Evolutionary conservation across 2,329 filamentous ascomycete species (phyloP).

Genomic region (Teratosphaeria viscida): DNA sequence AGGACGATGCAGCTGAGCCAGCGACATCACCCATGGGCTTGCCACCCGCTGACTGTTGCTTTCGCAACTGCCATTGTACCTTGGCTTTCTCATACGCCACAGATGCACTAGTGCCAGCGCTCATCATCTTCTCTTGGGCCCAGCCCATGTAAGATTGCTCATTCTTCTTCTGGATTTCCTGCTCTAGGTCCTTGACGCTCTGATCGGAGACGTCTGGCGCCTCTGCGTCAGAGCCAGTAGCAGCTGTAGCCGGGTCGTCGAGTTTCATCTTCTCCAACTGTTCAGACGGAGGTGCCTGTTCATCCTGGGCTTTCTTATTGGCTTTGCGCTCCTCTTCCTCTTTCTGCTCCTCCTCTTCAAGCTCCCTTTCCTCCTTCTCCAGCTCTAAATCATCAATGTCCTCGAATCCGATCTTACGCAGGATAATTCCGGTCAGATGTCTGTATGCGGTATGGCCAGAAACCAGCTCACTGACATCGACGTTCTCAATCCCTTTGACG

Average conservation of each 20-base stretch:
- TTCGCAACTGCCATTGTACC: slow-evolving; percentile 4
- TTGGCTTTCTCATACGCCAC: slow-evolving; percentile 11
- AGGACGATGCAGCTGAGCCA: neutral
- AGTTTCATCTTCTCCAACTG: slow-evolving; percentile 3
- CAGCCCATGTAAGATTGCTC: slow-evolving; percentile 34
- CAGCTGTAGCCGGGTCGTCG: neutral
- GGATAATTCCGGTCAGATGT: slow-evolving; percentile 40
- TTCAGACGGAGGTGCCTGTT: slow-evolving; percentile 8
- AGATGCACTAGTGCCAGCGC: slow-evolving; percentile 18
- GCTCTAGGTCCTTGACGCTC: slow-evolving; percentile 27
- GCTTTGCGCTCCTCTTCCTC: slow-evolving; percentile 25
- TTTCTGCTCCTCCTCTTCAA: slow-evolving; percentile 29
- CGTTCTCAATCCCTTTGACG: slow-evolving; percentile 54
- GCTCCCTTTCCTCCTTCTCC: slow-evolving; percentile 33
- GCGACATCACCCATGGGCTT: slow-evolving; percentile 2
- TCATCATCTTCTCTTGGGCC: slow-evolving; percentile 32
- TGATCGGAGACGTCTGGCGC: slow-evolving; percentile 21
- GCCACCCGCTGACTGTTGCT: slow-evolving; percentile 1
- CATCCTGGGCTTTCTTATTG: slow-evolving; percentile 17
- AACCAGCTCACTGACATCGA: slow-evolving; percentile 42
- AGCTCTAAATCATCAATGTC: slow-evolving; percentile 40
- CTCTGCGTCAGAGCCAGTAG: neutral
- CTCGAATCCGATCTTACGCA: slow-evolving; percentile 43
- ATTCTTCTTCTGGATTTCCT: slow-evolving; percentile 35
- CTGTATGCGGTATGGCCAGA: slow-evolving; percentile 42